phyloP scores from a whole-genome alignment of 257 asterid species.

The Cynanchum wilfordii region DNA sequence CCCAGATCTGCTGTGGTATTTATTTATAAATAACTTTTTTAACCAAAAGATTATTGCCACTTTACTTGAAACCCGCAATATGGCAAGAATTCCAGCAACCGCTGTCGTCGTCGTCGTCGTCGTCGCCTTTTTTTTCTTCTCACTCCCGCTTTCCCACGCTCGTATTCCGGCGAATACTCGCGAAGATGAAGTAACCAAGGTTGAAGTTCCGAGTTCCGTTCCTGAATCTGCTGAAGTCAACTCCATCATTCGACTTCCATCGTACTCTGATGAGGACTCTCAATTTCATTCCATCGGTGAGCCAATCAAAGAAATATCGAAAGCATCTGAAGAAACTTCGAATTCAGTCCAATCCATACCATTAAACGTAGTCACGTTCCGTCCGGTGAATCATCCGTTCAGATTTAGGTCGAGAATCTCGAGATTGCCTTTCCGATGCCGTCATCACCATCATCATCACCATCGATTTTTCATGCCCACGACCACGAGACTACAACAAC shows the following conservation, averaged over 20 bases:
- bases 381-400: constrained; percentile 44
- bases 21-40: not conserved
- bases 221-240: constrained; percentile 21
- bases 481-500: constrained; percentile 1
- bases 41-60: not conserved
- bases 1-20: not conserved
- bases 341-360: constrained; percentile 21
- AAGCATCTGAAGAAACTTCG: constrained; percentile 18
- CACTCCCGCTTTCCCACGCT: constrained; percentile 39
- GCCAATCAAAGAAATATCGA: not conserved
- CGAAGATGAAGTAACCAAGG: constrained; percentile 20
- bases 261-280: constrained; percentile 16
- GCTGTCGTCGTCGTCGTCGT: not conserved
- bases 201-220: constrained; percentile 9
- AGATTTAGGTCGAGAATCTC: constrained; percentile 27
- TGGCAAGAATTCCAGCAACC: constrained; percentile 39
- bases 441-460: constrained; percentile 39
- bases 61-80: not conserved
- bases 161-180: constrained; percentile 21
- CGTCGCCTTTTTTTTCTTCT: constrained; percentile 33
- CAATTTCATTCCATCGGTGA: constrained; percentile 15
- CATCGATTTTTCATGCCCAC: constrained; percentile 24
- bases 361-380: constrained; percentile 24
- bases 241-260: constrained; percentile 30
- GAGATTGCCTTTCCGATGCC: constrained; percentile 11